Evolutionary conservation across 768 basidiomycete species (phyloP).

Genomic region (Calocybe cyanea): DNA sequence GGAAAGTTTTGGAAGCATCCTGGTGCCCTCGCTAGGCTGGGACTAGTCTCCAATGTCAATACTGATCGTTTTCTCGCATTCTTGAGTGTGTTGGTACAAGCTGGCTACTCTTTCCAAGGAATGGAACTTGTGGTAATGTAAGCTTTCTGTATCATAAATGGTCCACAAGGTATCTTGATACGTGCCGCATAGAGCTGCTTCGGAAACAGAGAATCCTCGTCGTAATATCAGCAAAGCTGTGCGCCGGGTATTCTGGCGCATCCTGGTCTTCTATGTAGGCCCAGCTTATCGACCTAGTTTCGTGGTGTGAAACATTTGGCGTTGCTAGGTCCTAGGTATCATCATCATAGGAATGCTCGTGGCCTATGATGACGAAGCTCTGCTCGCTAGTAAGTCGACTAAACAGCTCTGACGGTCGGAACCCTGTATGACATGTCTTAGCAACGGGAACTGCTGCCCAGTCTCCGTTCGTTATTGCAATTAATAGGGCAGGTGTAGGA

Average conservation of each 20-base stretch:
- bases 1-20: conserved; percentile 68
- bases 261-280: conserved; percentile 70
- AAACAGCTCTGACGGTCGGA: too few relatives aligned
- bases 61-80: conserved; percentile 46
- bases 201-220: conserved; percentile 74
- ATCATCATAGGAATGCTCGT: conserved; percentile 79
- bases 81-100: conserved; percentile 42
- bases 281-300: too few relatives aligned
- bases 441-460: conserved; percentile 61
- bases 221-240: conserved; percentile 78
- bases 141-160: conserved; percentile 9
- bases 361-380: conserved; percentile 53
- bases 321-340: conserved; percentile 52
- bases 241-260: conserved; percentile 74
- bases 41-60: conserved; percentile 38
- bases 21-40: conserved; percentile 48
- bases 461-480: conserved; percentile 85
- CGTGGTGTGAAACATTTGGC: background rate
- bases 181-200: conserved; percentile 49
- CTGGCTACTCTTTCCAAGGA: conserved; percentile 74
- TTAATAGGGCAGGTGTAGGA: conserved; percentile 67
- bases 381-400: conserved; percentile 35
- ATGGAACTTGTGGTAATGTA: conserved; percentile 74
- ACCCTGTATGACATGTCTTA: conserved; percentile 6
- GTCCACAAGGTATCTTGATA: conserved; percentile 4